Evolutionary conservation across 2,329 filamentous ascomycete genomes (phyloP), one percentile per base, ranked within the genome.

Genomic region (Pseudogymnoascus verrucosus): DNA sequence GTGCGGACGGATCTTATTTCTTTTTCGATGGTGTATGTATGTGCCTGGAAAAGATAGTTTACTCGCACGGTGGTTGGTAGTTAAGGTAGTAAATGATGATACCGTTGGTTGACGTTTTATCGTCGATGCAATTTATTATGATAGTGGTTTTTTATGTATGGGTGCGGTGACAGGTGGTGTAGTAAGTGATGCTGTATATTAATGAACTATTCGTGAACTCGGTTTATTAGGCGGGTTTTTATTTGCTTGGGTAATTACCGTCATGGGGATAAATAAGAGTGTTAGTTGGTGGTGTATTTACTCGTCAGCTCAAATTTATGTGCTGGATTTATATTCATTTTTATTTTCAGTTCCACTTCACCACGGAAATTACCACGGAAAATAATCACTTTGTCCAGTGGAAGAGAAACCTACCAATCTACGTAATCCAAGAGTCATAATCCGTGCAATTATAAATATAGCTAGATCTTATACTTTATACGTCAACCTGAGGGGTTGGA

Each of bases 121-220:
- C 51, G 51, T 57, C 51, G 28, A 57, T 57, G n/a, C 51, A 34
- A 34, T 57, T 57, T 57, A 57, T 57, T 34, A 57, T 36, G 16
- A 57, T 28, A 11, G 14, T 34, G 2, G n/a, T 16, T 54, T 54
- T 19, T 19, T 3, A 7, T 26, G 26, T 47, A 14, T 5, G 10
- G 1, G 19, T 47, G 4, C 5, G 2, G 40, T 23, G 39, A 19
- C n/a, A 10, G 3, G 1, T 40, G 39, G 11, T 42, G 16, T 42
- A 21, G 39, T 42, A 4, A 4, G 6, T 40, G 39, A 40, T 16
- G n/a, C n/a, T 4, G 14, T 40, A 4, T 5, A 16, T 40, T 10
- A 16, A 42, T 42, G 10, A 11, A 2, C 19, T 21, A 5, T 42
- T 42, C 40, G 19, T 21, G 4, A 5, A 6, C 0, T 16, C n/a